Percentiles rank a stretch among this genome's conserved stretches.
Conservation (phyloP, 306 rosid species). For the Cyamopsis tetragonoloba region DNA sequence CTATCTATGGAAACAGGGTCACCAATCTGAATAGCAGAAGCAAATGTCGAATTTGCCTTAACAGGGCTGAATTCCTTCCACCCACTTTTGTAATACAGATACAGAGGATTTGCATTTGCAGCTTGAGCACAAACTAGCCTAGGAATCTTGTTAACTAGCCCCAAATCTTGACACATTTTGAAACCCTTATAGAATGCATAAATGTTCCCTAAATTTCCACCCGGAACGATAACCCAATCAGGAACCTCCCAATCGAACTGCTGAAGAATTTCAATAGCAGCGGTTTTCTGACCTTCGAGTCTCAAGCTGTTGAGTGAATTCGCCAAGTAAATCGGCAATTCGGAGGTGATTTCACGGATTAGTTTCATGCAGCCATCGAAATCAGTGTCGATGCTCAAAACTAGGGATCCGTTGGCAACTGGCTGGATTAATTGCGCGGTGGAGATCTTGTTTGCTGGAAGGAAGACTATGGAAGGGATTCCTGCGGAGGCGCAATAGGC, state of each 20-base stretch:
- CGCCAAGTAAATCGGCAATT: constrained; percentile 74
- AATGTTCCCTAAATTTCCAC: constrained; percentile 75
- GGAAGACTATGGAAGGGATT: constrained; percentile 79
- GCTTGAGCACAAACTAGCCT: constrained; percentile 85
- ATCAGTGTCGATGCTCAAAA: constrained; percentile 68
- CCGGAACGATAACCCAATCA: constrained; percentile 83
- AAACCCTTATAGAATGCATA: constrained; percentile 87
- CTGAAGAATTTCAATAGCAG: constrained; percentile 80
- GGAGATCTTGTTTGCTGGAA: constrained; percentile 76
- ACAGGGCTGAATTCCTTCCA: constrained; percentile 62
- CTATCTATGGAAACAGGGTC: constrained; percentile 83
- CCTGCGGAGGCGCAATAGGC: constrained; percentile 82
- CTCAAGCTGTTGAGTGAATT: constrained; percentile 75
- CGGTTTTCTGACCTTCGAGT: constrained; percentile 79
- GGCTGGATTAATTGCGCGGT: constrained; percentile 82
- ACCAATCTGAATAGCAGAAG: constrained; percentile 84
- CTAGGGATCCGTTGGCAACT: constrained; percentile 70
- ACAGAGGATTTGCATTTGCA: constrained; percentile 74
- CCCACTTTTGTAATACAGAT: constrained; percentile 56
- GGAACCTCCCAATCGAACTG: constrained; percentile 88
- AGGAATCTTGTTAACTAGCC: constrained; percentile 64
- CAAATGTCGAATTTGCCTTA: constrained; percentile 59
- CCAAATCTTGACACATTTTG: constrained; percentile 75
- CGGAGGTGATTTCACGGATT: constrained; percentile 66
- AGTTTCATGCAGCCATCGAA: constrained; percentile 91